A percentile compares a stretch with the other conserved stretches of the same genome.
These are phyloP conservation scores for Periconia macrospinosa DNA, from an alignment of 2,329 filamentous ascomycete species.

Conservation along the genomic window DNA sequence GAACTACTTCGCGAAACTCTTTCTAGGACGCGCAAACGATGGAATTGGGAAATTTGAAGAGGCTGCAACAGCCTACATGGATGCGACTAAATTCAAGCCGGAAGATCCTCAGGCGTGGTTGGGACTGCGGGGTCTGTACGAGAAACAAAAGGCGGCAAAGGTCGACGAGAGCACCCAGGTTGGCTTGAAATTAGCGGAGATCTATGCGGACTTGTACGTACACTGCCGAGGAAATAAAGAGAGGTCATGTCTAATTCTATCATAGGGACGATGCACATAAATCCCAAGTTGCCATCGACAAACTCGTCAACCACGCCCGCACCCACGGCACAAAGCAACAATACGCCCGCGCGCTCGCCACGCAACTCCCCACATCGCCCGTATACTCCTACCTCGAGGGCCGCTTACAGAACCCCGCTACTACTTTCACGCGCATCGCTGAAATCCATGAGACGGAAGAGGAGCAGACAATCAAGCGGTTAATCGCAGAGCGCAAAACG, in stretches of 20 bases:
- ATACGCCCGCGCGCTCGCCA: constrained; percentile 73
- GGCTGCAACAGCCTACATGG: constrained; percentile 74
- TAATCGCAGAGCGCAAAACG: constrained; percentile 87
- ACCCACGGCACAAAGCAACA: constrained; percentile 72
- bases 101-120: constrained; percentile 87
- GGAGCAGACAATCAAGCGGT: constrained; percentile 82
- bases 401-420: constrained; percentile 74
- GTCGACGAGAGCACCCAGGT: constrained; percentile 75
- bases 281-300: constrained; percentile 70
- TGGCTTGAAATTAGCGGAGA: constrained; percentile 71
- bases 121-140: constrained; percentile 82
- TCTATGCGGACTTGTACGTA: constrained; percentile 60
- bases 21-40: constrained; percentile 82
- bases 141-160: constrained; percentile 71
- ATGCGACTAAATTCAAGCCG: constrained; percentile 71
- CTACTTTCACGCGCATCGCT: constrained; percentile 79
- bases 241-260: constrained; percentile 10
- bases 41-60: constrained; percentile 72
- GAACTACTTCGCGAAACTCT: constrained; percentile 87
- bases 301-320: constrained; percentile 74
- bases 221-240: too few species aligned
- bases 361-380: constrained; percentile 77
- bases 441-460: constrained; percentile 85
- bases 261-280: constrained; percentile 59
- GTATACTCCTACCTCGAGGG: constrained; percentile 85